Evolutionary conservation across 2,329 filamentous ascomycete species (phyloP).

Genomic region (Beauveria scarabaeidicola): DNA sequence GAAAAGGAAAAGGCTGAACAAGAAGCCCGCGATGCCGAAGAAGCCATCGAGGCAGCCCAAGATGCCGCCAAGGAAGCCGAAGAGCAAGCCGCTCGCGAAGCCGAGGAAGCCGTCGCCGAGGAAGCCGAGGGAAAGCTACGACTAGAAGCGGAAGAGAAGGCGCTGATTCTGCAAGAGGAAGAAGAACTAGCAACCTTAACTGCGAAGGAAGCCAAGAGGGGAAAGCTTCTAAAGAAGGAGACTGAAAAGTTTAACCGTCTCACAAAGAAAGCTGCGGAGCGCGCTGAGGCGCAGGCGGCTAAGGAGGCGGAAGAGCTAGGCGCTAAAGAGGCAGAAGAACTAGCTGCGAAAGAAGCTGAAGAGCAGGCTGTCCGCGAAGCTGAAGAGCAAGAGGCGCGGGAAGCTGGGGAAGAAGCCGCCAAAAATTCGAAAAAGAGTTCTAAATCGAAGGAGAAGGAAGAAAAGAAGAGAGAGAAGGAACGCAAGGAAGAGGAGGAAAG

Average conservation of each 20-base stretch:
- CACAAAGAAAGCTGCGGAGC: conserved; percentile 15
- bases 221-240: conserved; percentile 27
- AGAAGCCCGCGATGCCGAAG: conserved; percentile 20
- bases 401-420: conserved; percentile 24
- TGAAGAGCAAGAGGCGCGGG: conserved; percentile 20
- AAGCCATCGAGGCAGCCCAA: conserved; percentile 28
- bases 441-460: conserved; percentile 32
- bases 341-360: conserved; percentile 20
- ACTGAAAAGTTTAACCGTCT: conserved; percentile 21
- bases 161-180: conserved; percentile 22
- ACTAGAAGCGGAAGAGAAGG: conserved; percentile 19
- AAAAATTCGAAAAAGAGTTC: conserved; percentile 24
- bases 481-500: conserved; percentile 20
- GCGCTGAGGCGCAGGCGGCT: conserved; percentile 17
- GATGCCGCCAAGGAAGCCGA: conserved; percentile 21
- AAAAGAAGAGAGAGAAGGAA: conserved; percentile 18
- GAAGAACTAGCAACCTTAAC: conserved; percentile 33
- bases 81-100: conserved; percentile 21
- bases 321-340: conserved; percentile 17
- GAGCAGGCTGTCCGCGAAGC: conserved; percentile 20
- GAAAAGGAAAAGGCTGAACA: conserved; percentile 24
- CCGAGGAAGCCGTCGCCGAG: conserved; percentile 20
- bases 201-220: conserved; percentile 42
- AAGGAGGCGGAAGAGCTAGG: conserved; percentile 20
- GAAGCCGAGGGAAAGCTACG: conserved; percentile 23